These are phyloP conservation scores for Lasiodiplodia hormozganensis DNA, from an alignment of 2,329 filamentous ascomycete species.

Conservation along the genomic window DNA sequence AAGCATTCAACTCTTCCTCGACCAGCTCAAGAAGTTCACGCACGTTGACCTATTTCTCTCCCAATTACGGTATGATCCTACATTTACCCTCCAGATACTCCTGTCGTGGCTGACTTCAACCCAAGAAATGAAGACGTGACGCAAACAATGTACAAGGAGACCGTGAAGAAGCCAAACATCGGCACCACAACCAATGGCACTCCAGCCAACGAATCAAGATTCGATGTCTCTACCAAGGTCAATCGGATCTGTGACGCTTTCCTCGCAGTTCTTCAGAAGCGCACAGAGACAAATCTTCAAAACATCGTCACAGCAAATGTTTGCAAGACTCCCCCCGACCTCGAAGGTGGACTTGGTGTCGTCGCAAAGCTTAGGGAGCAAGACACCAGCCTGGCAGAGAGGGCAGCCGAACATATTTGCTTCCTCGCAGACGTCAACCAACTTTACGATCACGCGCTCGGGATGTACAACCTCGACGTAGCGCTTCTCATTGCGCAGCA, in stretches of 20 bases:
- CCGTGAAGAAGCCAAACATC: constrained; percentile 59
- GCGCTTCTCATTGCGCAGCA: constrained; percentile 92
- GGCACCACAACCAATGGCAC: constrained; percentile 35
- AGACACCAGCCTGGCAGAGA: constrained; percentile 74
- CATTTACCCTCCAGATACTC: not conserved
- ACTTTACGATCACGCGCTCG: constrained; percentile 88
- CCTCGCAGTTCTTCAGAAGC: constrained; percentile 68
- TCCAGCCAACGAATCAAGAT: constrained; percentile 32
- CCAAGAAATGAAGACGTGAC: constrained; percentile 85
- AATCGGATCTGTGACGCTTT: constrained; percentile 90
- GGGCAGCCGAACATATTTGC: constrained; percentile 94
- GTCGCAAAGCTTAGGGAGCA: constrained; percentile 75
- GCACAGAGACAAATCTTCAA: constrained; percentile 73
- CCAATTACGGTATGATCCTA: constrained; percentile 70
- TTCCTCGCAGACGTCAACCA: constrained; percentile 94
- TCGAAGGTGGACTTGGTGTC: constrained; percentile 82
- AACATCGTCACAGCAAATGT: constrained; percentile 95
- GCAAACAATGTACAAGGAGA: constrained; percentile 92
- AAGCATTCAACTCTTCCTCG: constrained; percentile 77
- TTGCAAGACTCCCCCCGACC: constrained; percentile 88
- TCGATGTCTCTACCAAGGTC: constrained; percentile 66
- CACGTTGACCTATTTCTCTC: constrained; percentile 92
- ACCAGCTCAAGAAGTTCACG: constrained; percentile 81
- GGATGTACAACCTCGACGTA: constrained; percentile 89
- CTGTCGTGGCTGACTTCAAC: constrained; percentile 2